Conservation (phyloP, 208 protist species). For the Crithidia acanthocephali region DNA sequence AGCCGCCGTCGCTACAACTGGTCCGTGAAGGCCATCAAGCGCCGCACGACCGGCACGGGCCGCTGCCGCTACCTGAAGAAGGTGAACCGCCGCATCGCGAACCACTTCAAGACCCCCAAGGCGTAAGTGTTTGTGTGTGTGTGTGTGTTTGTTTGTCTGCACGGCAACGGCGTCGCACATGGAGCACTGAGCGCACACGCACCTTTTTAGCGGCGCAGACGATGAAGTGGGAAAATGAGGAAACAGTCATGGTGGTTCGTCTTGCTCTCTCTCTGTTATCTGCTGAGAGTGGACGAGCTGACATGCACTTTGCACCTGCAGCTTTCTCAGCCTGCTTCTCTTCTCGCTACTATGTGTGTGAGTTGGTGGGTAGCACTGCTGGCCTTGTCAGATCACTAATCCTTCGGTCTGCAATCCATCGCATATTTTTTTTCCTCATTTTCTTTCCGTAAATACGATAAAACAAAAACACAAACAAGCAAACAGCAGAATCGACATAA, state of each 20-base stretch:
- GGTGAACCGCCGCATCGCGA: conserved; percentile 96
- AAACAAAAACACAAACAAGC: not conserved
- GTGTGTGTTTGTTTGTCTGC: too few relatives aligned
- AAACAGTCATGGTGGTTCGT: too few relatives aligned
- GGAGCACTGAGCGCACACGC: too few relatives aligned
- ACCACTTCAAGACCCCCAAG: conserved; percentile 97
- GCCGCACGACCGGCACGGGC: conserved; percentile 98
- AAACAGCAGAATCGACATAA: not conserved
- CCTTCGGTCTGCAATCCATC: not conserved
- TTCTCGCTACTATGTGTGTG: not conserved
- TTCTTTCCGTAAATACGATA: conserved; percentile 1
- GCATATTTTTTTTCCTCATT: conserved; percentile 3
- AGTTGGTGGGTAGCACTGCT: not conserved
- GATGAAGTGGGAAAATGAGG: too few relatives aligned
- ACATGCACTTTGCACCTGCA: too few relatives aligned
- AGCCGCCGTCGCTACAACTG: conserved; percentile 98
- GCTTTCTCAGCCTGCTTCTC: not conserved
- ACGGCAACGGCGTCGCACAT: too few relatives aligned
- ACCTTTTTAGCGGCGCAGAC: too few relatives aligned
- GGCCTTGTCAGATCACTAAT: not conserved
- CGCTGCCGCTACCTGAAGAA: conserved; percentile 98
- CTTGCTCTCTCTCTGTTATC: too few relatives aligned
- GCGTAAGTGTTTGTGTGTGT: conserved; percentile 64
- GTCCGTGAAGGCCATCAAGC: conserved; percentile 97
- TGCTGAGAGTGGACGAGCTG: conserved; percentile 81